Evolutionary conservation across 768 basidiomycete species (phyloP), one percentile per base, ranked within the genome.

Genomic region (Psilocybe tampanensis): DNA sequence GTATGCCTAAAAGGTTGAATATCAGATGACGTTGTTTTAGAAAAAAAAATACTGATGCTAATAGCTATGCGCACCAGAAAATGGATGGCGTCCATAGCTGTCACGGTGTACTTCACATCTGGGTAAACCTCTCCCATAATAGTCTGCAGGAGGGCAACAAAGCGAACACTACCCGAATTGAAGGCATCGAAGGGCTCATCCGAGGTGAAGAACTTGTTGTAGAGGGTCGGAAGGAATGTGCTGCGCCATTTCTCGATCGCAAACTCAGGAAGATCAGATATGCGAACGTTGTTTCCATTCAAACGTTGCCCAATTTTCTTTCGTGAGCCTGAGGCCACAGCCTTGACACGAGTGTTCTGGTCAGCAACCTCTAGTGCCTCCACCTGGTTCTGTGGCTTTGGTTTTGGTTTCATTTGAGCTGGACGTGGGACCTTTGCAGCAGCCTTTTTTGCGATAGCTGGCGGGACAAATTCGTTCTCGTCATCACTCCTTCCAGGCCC

Each of bases 161-260:
- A 65, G 2, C 12, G 11, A 21, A 59, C 32, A 44, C 59, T 59
- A 8, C 48, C 55, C 18, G 55, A 54, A 15, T 2, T 29, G 32
- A 65, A 62, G 1, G 13, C 19, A 1, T 23, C 41, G 48, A 65
- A 65, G 7, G 61, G 59, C 29, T 63, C 19, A 8, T 50, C 32
- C 3, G 64, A 65, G 21, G 57, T 26, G 22, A 59, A 65, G 44
- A 65, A 60, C 39, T 55, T 62, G 29, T 63, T 54, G 24, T 62
- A 65, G 5, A 64, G 59, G 0, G 59, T 62, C 2, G 61, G 64
- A 6, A 65, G 61, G 18, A 65, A 62, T 0, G n/a, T 32, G 0
- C 29, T 41, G 11, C 45, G 34, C 64, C 64, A 65, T 19, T 13
- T 26, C 22, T 18, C 34, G 2, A 18, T 11, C 0, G 59, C 51